Percentiles rank a stretch among this genome's conserved stretches.
These are phyloP conservation scores for Ascochyta rabiei DNA, from an alignment of 2,329 filamentous ascomycete species.

Conservation along the genomic window DNA sequence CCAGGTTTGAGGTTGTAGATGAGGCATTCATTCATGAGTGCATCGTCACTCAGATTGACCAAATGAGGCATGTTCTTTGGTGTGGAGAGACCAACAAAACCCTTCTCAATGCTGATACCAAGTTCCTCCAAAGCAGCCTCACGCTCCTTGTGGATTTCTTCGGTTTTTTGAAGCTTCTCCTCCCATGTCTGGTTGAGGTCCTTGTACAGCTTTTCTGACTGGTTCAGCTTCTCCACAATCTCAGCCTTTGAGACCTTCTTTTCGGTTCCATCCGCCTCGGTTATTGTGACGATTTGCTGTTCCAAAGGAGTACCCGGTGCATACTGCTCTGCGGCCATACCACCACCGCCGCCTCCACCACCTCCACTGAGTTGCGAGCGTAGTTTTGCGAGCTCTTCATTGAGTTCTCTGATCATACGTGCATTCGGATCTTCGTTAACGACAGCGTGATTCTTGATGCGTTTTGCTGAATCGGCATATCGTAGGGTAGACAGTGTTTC, in stretches of 20 bases:
- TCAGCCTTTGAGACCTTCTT: conserved; percentile 99
- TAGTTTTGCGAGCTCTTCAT: conserved; percentile 87
- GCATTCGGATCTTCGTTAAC: conserved; percentile 99
- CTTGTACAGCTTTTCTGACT: conserved; percentile 93
- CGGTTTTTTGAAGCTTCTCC: conserved; percentile 91
- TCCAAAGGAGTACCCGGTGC: conserved; percentile 90
- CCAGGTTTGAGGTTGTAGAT: conserved; percentile 98
- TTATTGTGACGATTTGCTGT: conserved; percentile 95
- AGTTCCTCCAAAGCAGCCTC: conserved; percentile 94
- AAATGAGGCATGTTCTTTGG: conserved; percentile 99
- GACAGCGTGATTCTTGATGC: conserved; percentile 99
- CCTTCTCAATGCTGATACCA: conserved; percentile 98
- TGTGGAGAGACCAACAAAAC: conserved; percentile 91
- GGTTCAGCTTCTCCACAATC: conserved; percentile 93
- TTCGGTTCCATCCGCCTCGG: conserved; percentile 78
- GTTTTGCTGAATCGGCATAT: conserved; percentile 96
- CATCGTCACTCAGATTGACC: conserved; percentile 85
- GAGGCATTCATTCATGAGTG: conserved; percentile 90
- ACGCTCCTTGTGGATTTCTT: conserved; percentile 96
- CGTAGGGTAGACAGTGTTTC: conserved; percentile 94
- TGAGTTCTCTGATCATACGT: conserved; percentile 96
- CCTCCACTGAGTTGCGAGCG: conserved; percentile 75
- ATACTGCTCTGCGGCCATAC: conserved; percentile 75
- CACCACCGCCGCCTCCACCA: conserved; percentile 45
- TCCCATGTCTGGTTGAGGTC: conserved; percentile 99